Evolutionary conservation across 225 moss, liverwort and hornwort species (phyloP).

Genomic region (Rhytidiadelphus loreus): DNA sequence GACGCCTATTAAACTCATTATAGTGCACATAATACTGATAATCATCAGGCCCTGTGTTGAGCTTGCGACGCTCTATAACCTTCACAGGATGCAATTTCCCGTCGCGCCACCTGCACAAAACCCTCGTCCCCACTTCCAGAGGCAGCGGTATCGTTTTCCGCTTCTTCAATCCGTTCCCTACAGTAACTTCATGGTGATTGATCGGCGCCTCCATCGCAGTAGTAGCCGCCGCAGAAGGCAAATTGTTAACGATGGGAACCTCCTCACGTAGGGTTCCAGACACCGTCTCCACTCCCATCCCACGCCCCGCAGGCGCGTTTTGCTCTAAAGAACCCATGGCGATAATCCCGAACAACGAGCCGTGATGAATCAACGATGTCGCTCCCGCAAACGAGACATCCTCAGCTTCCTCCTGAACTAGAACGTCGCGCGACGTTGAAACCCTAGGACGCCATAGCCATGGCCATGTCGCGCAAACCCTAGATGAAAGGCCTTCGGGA

Average conservation of each 20-base stretch:
- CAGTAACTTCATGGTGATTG: not conserved
- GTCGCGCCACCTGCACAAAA: constrained; percentile 85
- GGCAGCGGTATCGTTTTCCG: constrained; percentile 42
- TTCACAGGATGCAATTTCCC: constrained; percentile 93
- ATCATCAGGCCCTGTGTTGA: constrained; percentile 68
- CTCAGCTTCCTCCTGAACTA: not conserved
- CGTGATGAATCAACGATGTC: not conserved
- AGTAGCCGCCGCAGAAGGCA: not conserved
- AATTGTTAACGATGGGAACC: constrained; percentile 6
- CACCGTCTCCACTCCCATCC: constrained; percentile 41
- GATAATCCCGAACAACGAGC: not conserved
- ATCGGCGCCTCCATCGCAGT: not conserved
- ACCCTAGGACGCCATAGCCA: constrained; percentile 19
- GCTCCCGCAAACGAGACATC: not conserved
- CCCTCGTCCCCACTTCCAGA: constrained; percentile 79
- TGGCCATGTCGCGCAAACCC: constrained; percentile 34
- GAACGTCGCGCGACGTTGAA: not conserved
- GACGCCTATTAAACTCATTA: constrained; percentile 78
- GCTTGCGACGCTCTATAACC: constrained; percentile 89
- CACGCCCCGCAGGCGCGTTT: constrained; percentile 37
- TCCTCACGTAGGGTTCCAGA: constrained; percentile 23
- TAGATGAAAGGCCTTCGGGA: constrained; percentile 1
- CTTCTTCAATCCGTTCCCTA: constrained; percentile 22
- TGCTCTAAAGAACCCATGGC: constrained; percentile 41
- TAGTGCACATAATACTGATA: constrained; percentile 97